Base-by-base conservation (phyloP, 2,329 filamentous ascomycete species). In the Cryphonectria parasitica region DNA sequence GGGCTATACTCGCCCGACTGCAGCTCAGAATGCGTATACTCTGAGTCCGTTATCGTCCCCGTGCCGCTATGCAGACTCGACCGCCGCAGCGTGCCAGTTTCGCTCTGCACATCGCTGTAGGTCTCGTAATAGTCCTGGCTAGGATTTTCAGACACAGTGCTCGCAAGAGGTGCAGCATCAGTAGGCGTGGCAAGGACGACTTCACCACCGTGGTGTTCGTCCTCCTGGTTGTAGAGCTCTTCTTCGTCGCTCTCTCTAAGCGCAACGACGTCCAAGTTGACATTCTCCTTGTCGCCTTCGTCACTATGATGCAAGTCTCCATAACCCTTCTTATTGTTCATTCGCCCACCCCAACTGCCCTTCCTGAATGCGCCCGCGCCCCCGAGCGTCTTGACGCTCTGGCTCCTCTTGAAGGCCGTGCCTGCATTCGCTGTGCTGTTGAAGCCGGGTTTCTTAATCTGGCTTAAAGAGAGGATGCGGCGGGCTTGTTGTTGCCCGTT, bases 381-480 rank as follows among this genome's bases (percentile, higher is more conserved):
- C 5, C 81, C 83, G 39, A 89, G 85, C 31, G 88, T 89, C 75
- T 92, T 90, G 74, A 94, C 91, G 70, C 92, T 94, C 78, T 95
- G 91, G 79, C 91, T 95, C 72, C 92, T 87, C 82, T 91, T 91
- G 74, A 97, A 85, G 63, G 88, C 89, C 28, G 88, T 86, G 10
- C 82, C 82, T 7, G 89, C 84, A 45, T 88, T 84, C 15, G 54
- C 58, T 19, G 65, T 41, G 41, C 64, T 66, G 28, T 67, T 72
- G 39, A 68, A 67, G 49, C 71, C 68, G 28, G 69, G 34, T 77
- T 96, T 95, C 78, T 91, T 90, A 75, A 98, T 97, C 81, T 98
- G 93, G 78, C 92, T 97, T 49, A 98, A 88, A 66, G 94, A 97
- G 71, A 97, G 88, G 76, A 98, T 98, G 64, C 96, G 90, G 56